These are phyloP conservation scores for Curvularia spicifera DNA, from an alignment of 2,329 filamentous ascomycete genomes.

Conservation along the genomic window DNA sequence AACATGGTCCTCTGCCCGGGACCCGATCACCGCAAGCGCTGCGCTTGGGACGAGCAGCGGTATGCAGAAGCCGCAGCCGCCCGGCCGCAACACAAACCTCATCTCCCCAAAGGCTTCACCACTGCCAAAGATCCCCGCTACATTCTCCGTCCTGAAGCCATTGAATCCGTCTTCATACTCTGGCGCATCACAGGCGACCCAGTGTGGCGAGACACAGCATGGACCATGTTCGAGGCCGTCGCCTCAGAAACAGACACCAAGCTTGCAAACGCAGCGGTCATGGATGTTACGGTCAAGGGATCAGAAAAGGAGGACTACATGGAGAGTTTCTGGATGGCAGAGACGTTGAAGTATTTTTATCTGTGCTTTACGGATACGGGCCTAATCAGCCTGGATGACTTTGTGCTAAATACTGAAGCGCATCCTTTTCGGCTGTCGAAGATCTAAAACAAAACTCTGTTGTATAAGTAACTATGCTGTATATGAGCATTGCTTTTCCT, in stretches of 20 bases:
- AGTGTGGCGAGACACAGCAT: slow-evolving; percentile 53
- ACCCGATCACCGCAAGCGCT: slow-evolving; percentile 47
- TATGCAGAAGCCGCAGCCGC: slow-evolving; percentile 25
- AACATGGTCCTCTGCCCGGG: slow-evolving; percentile 57
- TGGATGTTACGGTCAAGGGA: slow-evolving; percentile 48
- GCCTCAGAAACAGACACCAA: slow-evolving; percentile 48
- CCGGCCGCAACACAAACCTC: slow-evolving; percentile 36
- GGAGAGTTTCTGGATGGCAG: slow-evolving; percentile 58
- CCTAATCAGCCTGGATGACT: slow-evolving; percentile 56
- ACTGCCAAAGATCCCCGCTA: slow-evolving; percentile 52
- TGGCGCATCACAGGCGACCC: slow-evolving; percentile 64
- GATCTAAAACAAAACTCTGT: neutral
- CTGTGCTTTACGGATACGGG: slow-evolving; percentile 54
- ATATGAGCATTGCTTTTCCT: slow-evolving; percentile 29
- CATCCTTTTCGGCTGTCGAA: slow-evolving; percentile 53
- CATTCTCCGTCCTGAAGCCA: slow-evolving; percentile 61
- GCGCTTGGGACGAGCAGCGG: slow-evolving; percentile 56
- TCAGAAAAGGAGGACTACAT: slow-evolving; percentile 43
- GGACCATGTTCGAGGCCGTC: slow-evolving; percentile 57
- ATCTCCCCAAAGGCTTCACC: slow-evolving; percentile 55
- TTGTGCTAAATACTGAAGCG: slow-evolving; percentile 59
- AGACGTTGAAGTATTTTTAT: slow-evolving; percentile 60
- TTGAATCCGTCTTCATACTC: slow-evolving; percentile 66
- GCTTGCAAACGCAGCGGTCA: slow-evolving; percentile 54
- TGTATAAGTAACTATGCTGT: neutral